These are phyloP conservation scores for Cercophora newfieldiana DNA, from an alignment of 495 filamentous ascomycete genomes.

Conservation along the genomic window DNA sequence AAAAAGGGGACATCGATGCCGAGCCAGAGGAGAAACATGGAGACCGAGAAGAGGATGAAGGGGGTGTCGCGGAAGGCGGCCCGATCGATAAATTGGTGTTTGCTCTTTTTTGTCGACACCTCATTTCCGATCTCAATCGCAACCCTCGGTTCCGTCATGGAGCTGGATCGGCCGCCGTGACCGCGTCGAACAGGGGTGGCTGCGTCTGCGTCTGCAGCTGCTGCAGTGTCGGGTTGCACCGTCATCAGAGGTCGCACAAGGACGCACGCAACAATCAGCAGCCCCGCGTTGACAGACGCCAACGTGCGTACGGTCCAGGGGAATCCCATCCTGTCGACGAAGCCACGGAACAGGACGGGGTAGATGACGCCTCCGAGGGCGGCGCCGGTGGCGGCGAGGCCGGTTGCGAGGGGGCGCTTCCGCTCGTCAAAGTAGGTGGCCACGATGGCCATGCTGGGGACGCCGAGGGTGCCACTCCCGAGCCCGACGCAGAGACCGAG, in stretches of 20 bases:
- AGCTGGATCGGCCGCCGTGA: not conserved
- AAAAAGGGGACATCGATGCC: conserved; percentile 64
- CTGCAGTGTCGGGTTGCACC: not conserved
- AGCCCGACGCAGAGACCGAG: conserved; percentile 48
- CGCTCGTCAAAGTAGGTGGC: conserved; percentile 69
- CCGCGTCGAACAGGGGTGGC: not conserved
- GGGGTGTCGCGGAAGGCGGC: conserved; percentile 37
- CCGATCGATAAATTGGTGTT: conserved; percentile 19
- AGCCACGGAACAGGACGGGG: conserved; percentile 59
- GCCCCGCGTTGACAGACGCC: conserved; percentile 53
- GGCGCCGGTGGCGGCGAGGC: conserved; percentile 71
- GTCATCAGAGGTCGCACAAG: conserved; percentile 40
- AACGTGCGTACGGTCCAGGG: conserved; percentile 64
- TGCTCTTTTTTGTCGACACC: conserved; percentile 12
- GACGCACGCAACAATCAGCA: conserved; percentile 46
- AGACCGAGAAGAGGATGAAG: conserved; percentile 48
- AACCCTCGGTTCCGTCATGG: not conserved
- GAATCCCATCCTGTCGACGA: conserved; percentile 58
- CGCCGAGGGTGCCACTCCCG: conserved; percentile 60
- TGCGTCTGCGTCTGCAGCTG: too few relatives aligned
- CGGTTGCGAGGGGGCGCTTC: conserved; percentile 63
- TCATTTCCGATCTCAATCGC: not conserved
- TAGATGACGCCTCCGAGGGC: conserved; percentile 68
- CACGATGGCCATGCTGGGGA: conserved; percentile 69
- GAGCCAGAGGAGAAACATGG: conserved; percentile 63